Evolutionary conservation across 345 rosid genomes (phyloP).

Genomic region (Populus davidiana): DNA sequence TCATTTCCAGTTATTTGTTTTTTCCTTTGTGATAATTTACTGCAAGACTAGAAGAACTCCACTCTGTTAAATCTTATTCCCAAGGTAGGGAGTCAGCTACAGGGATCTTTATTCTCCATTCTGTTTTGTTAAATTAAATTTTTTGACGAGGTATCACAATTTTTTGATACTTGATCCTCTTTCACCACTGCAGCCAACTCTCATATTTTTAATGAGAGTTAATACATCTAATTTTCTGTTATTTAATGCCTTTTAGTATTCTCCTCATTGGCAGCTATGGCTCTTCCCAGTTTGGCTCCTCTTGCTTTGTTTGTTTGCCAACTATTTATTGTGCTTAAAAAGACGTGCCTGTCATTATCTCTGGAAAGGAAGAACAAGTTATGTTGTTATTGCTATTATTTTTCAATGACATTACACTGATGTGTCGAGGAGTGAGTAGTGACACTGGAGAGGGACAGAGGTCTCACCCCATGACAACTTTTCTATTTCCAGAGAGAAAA

Average conservation of each 20-base stretch:
- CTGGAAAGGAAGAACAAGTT: not conserved
- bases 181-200: not conserved
- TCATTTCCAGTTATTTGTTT: not conserved
- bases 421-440: not conserved
- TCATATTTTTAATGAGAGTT: not conserved
- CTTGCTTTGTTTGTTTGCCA: not conserved
- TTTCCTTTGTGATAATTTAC: not conserved
- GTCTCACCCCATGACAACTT: not conserved
- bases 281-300: not conserved
- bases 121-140: not conserved
- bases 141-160: not conserved
- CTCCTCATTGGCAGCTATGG: conserved; percentile 2
- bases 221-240: conserved; percentile 9
- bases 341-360: conserved; percentile 9
- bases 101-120: not conserved
- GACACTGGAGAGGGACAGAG: not conserved
- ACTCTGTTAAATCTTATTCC: not conserved
- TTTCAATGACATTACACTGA: not conserved
- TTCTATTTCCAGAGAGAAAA: not conserved
- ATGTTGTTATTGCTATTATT: not conserved
- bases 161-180: not conserved
- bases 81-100: not conserved
- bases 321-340: not conserved
- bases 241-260: conserved; percentile 13
- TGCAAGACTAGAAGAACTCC: not conserved